phyloP scores from a whole-genome alignment of 257 asterid genomes.

The Solanum medicagineum region DNA sequence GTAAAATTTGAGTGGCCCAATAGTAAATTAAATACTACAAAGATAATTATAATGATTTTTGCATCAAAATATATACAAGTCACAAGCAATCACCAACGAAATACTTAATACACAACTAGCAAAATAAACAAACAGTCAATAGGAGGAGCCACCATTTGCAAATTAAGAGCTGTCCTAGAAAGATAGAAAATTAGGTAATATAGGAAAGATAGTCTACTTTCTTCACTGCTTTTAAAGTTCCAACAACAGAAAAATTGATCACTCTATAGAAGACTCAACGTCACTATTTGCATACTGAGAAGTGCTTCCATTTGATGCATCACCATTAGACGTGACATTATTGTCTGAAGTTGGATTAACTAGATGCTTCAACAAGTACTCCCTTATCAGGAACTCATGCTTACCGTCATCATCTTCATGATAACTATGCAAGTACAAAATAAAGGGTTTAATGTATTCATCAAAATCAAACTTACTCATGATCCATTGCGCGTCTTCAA shows the following conservation, averaged over 20 bases:
- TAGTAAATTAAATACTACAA: no score
- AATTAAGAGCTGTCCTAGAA: not conserved
- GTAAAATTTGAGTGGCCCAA: no score
- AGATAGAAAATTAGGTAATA: not conserved
- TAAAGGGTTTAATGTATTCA: slow-evolving; percentile 86
- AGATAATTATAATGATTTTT: no score
- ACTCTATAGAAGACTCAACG: not conserved
- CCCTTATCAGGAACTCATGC: slow-evolving; percentile 51
- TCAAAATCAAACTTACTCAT: slow-evolving; percentile 97
- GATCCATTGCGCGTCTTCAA: slow-evolving; percentile 89
- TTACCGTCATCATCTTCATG: slow-evolving; percentile 54
- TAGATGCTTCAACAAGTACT: slow-evolving; percentile 43
- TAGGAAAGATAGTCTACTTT: not conserved
- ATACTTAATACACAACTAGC: no score
- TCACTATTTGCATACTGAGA: not conserved
- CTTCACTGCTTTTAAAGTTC: not conserved
- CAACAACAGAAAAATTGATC: not conserved
- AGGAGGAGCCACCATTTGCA: not conserved
- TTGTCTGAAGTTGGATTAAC: slow-evolving; percentile 2
- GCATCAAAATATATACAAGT: no score
- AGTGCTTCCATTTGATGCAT: not conserved
- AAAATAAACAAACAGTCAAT: not conserved
- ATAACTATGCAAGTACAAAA: slow-evolving; percentile 64
- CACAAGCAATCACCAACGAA: no score
- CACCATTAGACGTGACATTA: not conserved